Evolutionary conservation across 2,329 filamentous ascomycete species (phyloP).

Genomic region (Fusarium burgessii): DNA sequence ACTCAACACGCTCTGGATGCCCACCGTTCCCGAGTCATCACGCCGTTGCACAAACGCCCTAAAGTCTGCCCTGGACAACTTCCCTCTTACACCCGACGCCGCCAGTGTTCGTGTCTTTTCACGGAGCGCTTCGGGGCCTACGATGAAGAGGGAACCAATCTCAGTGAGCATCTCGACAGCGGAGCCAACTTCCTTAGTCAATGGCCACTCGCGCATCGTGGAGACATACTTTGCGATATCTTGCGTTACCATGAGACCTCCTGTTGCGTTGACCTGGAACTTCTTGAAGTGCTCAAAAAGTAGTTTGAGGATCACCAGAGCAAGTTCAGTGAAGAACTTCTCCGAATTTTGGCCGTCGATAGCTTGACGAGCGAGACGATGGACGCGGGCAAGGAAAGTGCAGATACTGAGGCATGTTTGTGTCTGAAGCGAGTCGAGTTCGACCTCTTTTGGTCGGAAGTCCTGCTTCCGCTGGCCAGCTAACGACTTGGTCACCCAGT

Average conservation of each 20-base stretch:
- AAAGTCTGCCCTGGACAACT: constrained; percentile 76
- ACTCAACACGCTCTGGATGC: constrained; percentile 85
- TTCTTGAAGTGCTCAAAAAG: constrained; percentile 95
- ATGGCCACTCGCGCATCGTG: constrained; percentile 84
- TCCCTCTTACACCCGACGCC: constrained; percentile 61
- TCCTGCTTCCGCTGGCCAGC: constrained; percentile 87
- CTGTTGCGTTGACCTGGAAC: constrained; percentile 92
- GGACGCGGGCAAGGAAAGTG: constrained; percentile 79
- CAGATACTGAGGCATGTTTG: constrained; percentile 85
- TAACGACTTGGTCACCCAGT: constrained; percentile 80
- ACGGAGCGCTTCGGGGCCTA: constrained; percentile 81
- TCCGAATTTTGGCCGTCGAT: constrained; percentile 88
- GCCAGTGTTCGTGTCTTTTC: constrained; percentile 75
- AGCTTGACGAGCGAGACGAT: constrained; percentile 72
- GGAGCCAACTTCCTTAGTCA: constrained; percentile 74
- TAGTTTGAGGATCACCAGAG: constrained; percentile 79
- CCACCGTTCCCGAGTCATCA: constrained; percentile 84
- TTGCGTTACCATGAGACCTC: constrained; percentile 94
- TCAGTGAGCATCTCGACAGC: constrained; percentile 89
- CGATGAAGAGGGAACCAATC: constrained; percentile 95
- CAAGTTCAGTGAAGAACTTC: constrained; percentile 85
- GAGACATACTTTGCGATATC: constrained; percentile 95
- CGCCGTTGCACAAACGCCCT: constrained; percentile 86
- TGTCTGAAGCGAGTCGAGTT: constrained; percentile 85
- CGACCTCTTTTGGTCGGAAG: constrained; percentile 87